phyloP scores from a whole-genome alignment of 2,329 filamentous ascomycete species.

The Apiospora pterosperma region DNA sequence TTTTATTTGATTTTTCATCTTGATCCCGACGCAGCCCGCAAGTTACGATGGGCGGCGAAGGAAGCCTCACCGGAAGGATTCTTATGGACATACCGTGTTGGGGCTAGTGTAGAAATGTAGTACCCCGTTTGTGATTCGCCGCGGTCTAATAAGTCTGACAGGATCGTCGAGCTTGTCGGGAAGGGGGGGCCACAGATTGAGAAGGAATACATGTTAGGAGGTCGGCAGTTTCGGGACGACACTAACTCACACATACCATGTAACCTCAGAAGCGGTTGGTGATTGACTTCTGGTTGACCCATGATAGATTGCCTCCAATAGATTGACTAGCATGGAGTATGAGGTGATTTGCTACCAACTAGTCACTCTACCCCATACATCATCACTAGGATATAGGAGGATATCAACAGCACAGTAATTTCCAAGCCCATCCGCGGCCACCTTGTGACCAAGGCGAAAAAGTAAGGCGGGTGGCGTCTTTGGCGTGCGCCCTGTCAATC shows the following conservation, averaged over 20 bases:
- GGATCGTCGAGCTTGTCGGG: slow-evolving; percentile 1
- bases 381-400: background rate
- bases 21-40: background rate
- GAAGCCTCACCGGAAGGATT: background rate
- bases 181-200: background rate
- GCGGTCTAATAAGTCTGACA: background rate
- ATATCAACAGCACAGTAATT: background rate
- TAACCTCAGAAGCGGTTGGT: background rate
- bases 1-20: background rate
- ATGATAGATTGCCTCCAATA: background rate
- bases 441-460: slow-evolving; percentile 7
- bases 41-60: background rate
- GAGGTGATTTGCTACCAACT: background rate
- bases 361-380: background rate
- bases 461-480: slow-evolving; percentile 30
- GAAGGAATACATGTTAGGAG: background rate
- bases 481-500: slow-evolving; percentile 7
- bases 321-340: background rate
- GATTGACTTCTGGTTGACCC: background rate
- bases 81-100: background rate
- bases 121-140: background rate
- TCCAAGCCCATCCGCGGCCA: background rate
- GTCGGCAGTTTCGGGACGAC: background rate
- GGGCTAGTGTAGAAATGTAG: background rate
- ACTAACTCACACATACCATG: background rate